A percentile compares a stretch with the other conserved stretches of the same genome.
These are phyloP conservation scores for Rhodotorula toruloides DNA, from an alignment of 768 basidiomycete genomes.

Conservation along the genomic window DNA sequence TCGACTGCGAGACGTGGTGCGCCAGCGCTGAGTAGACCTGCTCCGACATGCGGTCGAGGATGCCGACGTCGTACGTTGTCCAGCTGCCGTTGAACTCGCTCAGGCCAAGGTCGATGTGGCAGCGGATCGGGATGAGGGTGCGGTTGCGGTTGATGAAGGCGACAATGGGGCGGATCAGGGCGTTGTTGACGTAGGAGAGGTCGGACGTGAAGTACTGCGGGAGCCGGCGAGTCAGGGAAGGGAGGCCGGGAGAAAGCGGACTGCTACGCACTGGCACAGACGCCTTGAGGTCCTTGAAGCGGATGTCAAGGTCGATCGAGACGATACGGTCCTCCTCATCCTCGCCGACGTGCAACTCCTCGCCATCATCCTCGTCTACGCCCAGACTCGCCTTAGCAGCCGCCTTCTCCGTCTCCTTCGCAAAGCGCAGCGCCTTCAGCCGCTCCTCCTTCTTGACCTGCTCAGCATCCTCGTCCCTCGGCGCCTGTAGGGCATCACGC, in stretches of 20 bases:
- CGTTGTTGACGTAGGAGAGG: slow-evolving; percentile 84
- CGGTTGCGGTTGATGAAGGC: slow-evolving; percentile 87
- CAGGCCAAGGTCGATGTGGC: slow-evolving; percentile 74
- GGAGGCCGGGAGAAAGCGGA: not conserved
- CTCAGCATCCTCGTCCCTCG: slow-evolving; percentile 12
- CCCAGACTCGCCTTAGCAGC: not conserved
- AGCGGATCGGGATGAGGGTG: slow-evolving; percentile 89
- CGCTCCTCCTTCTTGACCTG: slow-evolving; percentile 20
- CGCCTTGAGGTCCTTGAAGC: slow-evolving; percentile 93
- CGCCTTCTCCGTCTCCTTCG: slow-evolving; percentile 10
- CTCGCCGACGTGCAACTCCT: slow-evolving; percentile 25
- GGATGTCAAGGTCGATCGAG: slow-evolving; percentile 76
- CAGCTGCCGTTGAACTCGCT: slow-evolving; percentile 90
- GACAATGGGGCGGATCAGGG: slow-evolving; percentile 88
- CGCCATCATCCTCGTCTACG: slow-evolving; percentile 32
- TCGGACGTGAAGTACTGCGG: slow-evolving; percentile 67
- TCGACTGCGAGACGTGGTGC: slow-evolving; percentile 76
- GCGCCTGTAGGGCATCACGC: slow-evolving; percentile 39
- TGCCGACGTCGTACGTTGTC: slow-evolving; percentile 77
- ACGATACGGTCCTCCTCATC: slow-evolving; percentile 32
- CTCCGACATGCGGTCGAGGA: slow-evolving; percentile 81
- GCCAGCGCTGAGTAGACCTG: slow-evolving; percentile 93
- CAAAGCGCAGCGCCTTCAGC: slow-evolving; percentile 12
- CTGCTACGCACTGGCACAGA: slow-evolving; percentile 60
- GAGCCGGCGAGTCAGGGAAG: not conserved